These are phyloP conservation scores for Botrytis byssoidea DNA, from an alignment of 2,329 filamentous ascomycete genomes.

Conservation along the genomic window DNA sequence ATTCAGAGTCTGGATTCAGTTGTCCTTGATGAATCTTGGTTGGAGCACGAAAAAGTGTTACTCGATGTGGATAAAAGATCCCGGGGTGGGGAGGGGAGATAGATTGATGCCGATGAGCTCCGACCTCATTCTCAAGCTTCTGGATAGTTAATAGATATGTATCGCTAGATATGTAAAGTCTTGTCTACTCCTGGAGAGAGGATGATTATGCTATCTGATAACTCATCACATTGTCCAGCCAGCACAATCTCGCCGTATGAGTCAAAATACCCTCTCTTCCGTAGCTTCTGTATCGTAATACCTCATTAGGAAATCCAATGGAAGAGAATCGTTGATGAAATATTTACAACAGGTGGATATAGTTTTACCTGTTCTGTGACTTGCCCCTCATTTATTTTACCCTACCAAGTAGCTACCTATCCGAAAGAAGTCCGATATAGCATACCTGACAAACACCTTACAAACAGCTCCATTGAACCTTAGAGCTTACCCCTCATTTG, in stretches of 20 bases:
- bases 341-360: not conserved
- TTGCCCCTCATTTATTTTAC: not conserved
- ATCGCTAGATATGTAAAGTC: not conserved
- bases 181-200: not conserved
- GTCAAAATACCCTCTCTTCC: not conserved
- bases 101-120: constrained; percentile 2
- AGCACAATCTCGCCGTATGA: not conserved
- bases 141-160: too few species aligned
- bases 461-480: not conserved
- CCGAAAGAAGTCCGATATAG: constrained; percentile 4
- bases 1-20: not conserved
- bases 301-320: not conserved
- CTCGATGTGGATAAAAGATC: constrained; percentile 13
- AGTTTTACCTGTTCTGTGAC: not conserved
- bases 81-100: not conserved
- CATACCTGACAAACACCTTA: not conserved
- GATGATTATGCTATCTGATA: not conserved
- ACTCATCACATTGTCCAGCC: not conserved
- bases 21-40: not conserved
- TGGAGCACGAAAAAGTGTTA: not conserved
- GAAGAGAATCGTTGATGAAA: not conserved
- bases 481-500: constrained; percentile 5
- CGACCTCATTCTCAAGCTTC: not conserved
- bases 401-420: not conserved
- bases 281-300: not conserved